Evolutionary conservation across 2,329 filamentous ascomycete genomes (phyloP).

Genomic region (Graphiopsis chlorocephala): DNA sequence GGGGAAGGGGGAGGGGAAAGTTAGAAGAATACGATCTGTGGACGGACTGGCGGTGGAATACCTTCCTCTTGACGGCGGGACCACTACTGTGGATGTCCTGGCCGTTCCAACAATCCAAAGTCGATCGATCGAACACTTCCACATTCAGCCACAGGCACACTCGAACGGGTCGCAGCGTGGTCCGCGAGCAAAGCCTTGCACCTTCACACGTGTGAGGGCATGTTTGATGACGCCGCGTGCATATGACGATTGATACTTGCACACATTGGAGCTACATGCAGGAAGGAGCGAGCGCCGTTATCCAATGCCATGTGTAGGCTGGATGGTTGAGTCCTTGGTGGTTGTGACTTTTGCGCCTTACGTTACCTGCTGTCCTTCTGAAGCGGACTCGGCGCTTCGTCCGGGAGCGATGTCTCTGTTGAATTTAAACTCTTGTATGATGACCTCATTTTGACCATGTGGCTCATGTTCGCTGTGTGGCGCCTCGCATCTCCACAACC

Average conservation of each 20-base stretch:
- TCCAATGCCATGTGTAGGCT: background rate
- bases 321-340: background rate
- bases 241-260: background rate
- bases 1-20: background rate
- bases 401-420: background rate
- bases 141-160: background rate
- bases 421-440: background rate
- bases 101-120: background rate
- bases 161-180: background rate
- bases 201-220: background rate
- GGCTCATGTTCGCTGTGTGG: background rate
- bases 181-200: background rate
- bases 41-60: constrained; percentile 2
- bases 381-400: background rate
- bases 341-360: background rate
- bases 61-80: background rate
- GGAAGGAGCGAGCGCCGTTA: background rate
- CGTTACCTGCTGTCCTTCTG: background rate
- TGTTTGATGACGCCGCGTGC: background rate
- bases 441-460: background rate
- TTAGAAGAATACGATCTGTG: background rate
- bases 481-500: background rate
- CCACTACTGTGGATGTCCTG: background rate
- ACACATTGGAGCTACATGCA: background rate
- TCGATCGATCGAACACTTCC: background rate